Evolutionary conservation across 768 basidiomycete genomes (phyloP).

Genomic region (Russula olivacea): DNA sequence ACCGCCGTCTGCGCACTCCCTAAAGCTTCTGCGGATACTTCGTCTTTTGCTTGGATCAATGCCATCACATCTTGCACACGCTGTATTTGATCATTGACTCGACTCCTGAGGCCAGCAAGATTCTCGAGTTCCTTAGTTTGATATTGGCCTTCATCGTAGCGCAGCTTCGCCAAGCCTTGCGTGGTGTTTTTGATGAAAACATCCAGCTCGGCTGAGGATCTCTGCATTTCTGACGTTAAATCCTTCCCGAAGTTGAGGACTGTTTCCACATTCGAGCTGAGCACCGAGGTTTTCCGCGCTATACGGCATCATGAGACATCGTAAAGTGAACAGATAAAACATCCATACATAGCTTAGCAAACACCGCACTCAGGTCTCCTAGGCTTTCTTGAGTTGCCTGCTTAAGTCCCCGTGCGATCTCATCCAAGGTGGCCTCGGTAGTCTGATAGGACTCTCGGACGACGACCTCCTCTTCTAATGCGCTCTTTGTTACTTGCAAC

Average conservation of each 20-base stretch:
- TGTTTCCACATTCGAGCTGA: conserved; percentile 58
- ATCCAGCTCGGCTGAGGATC: conserved; percentile 52
- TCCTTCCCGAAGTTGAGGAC: conserved; percentile 58
- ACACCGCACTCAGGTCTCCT: conserved; percentile 62
- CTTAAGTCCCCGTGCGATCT: conserved; percentile 66
- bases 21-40: conserved; percentile 48
- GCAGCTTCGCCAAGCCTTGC: conserved; percentile 49
- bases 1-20: conserved; percentile 43
- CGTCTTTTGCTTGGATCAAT: conserved; percentile 52
- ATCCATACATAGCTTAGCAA: conserved; percentile 74
- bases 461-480: conserved; percentile 73
- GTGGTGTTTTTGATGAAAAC: conserved; percentile 54
- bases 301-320: conserved; percentile 17
- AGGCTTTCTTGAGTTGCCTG: conserved; percentile 60
- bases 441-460: conserved; percentile 72
- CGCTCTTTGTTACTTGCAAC: conserved; percentile 49
- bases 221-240: conserved; percentile 48
- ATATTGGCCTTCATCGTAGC: conserved; percentile 50
- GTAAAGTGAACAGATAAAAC: not conserved
- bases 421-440: conserved; percentile 64
- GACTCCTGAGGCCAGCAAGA: conserved; percentile 44
- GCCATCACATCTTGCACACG: conserved; percentile 47
- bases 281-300: conserved; percentile 70
- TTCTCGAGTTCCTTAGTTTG: conserved; percentile 51
- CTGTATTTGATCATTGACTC: conserved; percentile 53